Evolutionary conservation across 228 moss, liverwort and hornwort species (phyloP), one percentile per base, ranked within the genome.

Genomic region (Sphagnum magellanicum): DNA sequence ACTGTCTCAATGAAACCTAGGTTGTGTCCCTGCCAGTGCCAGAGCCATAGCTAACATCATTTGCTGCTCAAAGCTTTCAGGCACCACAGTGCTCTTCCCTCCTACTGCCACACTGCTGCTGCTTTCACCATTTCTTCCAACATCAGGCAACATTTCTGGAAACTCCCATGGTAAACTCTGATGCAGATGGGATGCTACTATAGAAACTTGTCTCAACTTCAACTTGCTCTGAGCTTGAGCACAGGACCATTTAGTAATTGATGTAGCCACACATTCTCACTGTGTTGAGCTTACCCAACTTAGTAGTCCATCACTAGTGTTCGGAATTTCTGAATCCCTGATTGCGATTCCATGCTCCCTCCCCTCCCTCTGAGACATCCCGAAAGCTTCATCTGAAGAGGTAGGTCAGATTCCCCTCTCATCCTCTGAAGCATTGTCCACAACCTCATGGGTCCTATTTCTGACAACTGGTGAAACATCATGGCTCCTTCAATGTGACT

Each of bases 141-240:
- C 82, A 71, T 73, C 72, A 47, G 71, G 50, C 5, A 74, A 46
- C 9, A 13, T 63, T 4, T 80, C 85, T 6, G 77, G 80, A 5
- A 80, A 82, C 77, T 84, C 84, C 84, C 84, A 82, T n/a, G 82
- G 81, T 48, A 84, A 32, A 72, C 74, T 85, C 88, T 5, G 88
- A 88, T 9, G 88, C 87, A 9, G 87, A 84, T 48, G 87, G 84
- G 5, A 88, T 79, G 58, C 87, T 84, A 68, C 87, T 88, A 9
- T 78, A 81, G 16, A 83, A 83, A 70, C 87, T 87, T 68, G 87
- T 87, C 67, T 83, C 87, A 5, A 83, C 87, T 63, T 87, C 87
- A 67, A 87, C 87, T 66, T 81, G 87, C 68, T 83, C 87, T 14
- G 83, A 87, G 74, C 87, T 87, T 87, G 83, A 51, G 83, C 83